Evolutionary conservation across 2,329 filamentous ascomycete genomes (phyloP).

Genomic region (Capronia coronata): DNA sequence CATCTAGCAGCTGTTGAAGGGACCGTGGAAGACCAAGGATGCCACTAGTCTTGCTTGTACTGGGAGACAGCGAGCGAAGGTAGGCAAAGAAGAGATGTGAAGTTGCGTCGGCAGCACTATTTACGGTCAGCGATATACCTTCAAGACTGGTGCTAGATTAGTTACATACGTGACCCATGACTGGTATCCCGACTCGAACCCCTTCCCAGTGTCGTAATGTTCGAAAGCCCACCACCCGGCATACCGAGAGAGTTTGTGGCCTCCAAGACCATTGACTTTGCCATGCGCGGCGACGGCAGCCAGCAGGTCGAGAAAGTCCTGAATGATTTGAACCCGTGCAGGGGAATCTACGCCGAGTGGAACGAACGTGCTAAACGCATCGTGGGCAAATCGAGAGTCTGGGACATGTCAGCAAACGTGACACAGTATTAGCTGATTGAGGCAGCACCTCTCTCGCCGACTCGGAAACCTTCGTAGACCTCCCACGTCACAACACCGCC

Average conservation of each 20-base stretch:
- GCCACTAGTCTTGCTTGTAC: constrained; percentile 61
- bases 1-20: constrained; percentile 79
- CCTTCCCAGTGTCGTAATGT: constrained; percentile 74
- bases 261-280: constrained; percentile 87
- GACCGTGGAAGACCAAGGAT: constrained; percentile 86
- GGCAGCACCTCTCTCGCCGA: constrained; percentile 76
- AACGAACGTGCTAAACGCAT: constrained; percentile 95
- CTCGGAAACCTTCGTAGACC: constrained; percentile 90
- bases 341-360: constrained; percentile 86
- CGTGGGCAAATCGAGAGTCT: constrained; percentile 87
- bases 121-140: constrained; percentile 7
- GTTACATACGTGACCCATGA: constrained; percentile 67
- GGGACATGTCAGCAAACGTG: constrained; percentile 24
- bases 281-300: constrained; percentile 86
- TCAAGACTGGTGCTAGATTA: neutral
- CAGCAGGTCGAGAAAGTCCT: constrained; percentile 92
- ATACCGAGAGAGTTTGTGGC: constrained; percentile 87
- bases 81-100: constrained; percentile 98
- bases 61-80: constrained; percentile 80
- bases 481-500: constrained; percentile 95
- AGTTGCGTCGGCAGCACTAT: constrained; percentile 83
- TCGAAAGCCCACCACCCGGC: constrained; percentile 99
- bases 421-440: constrained; percentile 7
- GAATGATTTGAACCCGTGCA: constrained; percentile 78
- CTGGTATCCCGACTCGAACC: constrained; percentile 91